Evolutionary conservation across 257 asterid genomes (phyloP), one percentile per base, ranked within the genome.

Genomic region (Apocynum venetum): DNA sequence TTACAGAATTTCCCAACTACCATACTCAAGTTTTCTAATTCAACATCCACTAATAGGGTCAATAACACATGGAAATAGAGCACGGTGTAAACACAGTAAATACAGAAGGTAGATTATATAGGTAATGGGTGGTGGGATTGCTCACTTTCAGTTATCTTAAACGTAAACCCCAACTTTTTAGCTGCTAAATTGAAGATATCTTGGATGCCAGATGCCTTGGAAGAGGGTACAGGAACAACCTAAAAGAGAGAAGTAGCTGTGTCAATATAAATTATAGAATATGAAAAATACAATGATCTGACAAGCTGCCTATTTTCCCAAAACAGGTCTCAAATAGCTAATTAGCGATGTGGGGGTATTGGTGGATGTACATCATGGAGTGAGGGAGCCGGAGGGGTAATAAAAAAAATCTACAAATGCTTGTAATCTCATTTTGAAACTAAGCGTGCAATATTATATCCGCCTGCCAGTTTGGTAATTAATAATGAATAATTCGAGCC

Each of bases 111-210:
- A 25, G 46, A 40, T 65, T 35, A 70, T 2, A 44, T 51, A 47
- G 13, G 70, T 17, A 49, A 61, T 48, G 59, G 41, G n/a, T 40
- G 17, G 25, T 64, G 55, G 46, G 69, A 72, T 76, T 44, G 25
- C 89, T 87, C 85, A 95, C 99, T 80, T 85, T 85, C 81, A 84
- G 84, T 72, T 13, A 89, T 76, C n/a, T 83, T 73, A 77, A 95
- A 88, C 71, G 89, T 88, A 85, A 95, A 88, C 67, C 97, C 97
- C 92, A 95, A 79, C 90, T 82, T 93, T 83, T 93, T 84, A 79
- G 97, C 97, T 74, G 99, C 99, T 86, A 93, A 80, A 75, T 82
- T 88, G 83, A 95, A 95, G 80, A 95, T 93, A 47, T 91, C 89
- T 83, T 83, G 90, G 77, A 91, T 91, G 63, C 87, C 74, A 72